A percentile compares a stretch with the other conserved stretches of the same genome.
phyloP scores from a whole-genome alignment of 768 basidiomycete genomes.

The Boletellus sp. region DNA sequence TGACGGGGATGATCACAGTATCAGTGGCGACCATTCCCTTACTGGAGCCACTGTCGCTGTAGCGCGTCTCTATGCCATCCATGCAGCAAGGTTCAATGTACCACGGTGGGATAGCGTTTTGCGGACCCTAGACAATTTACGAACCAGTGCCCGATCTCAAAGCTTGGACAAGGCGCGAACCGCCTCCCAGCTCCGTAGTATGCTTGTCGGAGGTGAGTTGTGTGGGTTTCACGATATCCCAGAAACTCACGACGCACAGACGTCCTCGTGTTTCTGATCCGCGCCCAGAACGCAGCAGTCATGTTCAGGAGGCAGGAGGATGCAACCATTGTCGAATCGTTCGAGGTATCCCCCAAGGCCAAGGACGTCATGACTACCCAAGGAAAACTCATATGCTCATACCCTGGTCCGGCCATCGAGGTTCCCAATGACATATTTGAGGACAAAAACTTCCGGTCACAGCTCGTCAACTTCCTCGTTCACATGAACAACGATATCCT shows the following conservation, averaged over 20 bases:
- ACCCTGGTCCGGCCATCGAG: conserved; percentile 43
- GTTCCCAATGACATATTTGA: conserved; percentile 30
- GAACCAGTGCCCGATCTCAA: too few relatives aligned
- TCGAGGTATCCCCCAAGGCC: conserved; percentile 40
- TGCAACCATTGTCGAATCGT: conserved; percentile 39
- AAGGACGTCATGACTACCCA: conserved; percentile 33
- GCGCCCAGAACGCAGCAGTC: conserved; percentile 48
- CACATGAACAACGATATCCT: conserved; percentile 29
- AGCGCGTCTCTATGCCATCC: too few relatives aligned
- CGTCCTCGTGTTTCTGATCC: conserved; percentile 35
- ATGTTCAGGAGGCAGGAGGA: conserved; percentile 32
- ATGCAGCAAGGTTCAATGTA: too few relatives aligned
- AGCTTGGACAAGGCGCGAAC: background rate
- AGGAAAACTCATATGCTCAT: conserved; percentile 46
- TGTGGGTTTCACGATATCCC: background rate
- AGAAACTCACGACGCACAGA: conserved; percentile 24
- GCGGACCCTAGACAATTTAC: too few relatives aligned
- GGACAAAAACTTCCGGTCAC: conserved; percentile 27
- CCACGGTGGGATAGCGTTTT: too few relatives aligned
- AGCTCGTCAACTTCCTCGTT: conserved; percentile 38
- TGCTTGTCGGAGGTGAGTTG: conserved; percentile 19
- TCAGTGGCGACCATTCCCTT: background rate
- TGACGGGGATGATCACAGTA: conserved; percentile 30
- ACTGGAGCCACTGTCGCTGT: too few relatives aligned
- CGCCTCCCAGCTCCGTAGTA: conserved; percentile 13